These are phyloP conservation scores for Penicillium fuscoglaucum DNA, from an alignment of 2,329 filamentous ascomycete species.

Conservation along the genomic window DNA sequence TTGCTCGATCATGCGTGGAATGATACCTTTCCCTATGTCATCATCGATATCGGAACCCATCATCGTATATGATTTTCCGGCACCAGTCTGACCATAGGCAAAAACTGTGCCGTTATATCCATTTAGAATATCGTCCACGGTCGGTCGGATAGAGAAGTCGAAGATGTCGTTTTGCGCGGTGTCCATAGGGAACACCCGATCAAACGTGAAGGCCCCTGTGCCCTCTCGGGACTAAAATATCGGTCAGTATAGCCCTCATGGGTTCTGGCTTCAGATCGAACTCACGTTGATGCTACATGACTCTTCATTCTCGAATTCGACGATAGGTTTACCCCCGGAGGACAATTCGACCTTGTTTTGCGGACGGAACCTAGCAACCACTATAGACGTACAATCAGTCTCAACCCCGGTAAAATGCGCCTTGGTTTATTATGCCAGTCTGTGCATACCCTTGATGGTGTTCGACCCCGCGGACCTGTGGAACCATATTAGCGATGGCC, in stretches of 20 bases:
- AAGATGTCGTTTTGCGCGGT: slow-evolving; percentile 92
- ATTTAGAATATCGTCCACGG: slow-evolving; percentile 96
- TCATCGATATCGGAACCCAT: slow-evolving; percentile 96
- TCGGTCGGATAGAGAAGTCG: slow-evolving; percentile 93
- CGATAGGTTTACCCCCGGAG: slow-evolving; percentile 88
- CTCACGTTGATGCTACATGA: slow-evolving; percentile 81
- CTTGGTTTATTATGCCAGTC: neutral
- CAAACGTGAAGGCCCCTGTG: slow-evolving; percentile 87
- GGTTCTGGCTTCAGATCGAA: slow-evolving; percentile 1
- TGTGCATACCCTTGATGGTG: slow-evolving; percentile 55
- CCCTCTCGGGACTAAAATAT: slow-evolving; percentile 72
- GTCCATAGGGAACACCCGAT: slow-evolving; percentile 93
- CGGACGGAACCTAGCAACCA: slow-evolving; percentile 95
- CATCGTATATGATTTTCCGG: slow-evolving; percentile 99
- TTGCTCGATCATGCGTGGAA: slow-evolving; percentile 94
- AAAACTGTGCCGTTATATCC: slow-evolving; percentile 99
- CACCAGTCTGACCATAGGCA: slow-evolving; percentile 96
- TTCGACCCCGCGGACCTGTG: slow-evolving; percentile 38
- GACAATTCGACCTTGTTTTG: slow-evolving; percentile 93
- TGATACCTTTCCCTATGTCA: slow-evolving; percentile 83
- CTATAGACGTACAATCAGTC: slow-evolving; percentile 50
- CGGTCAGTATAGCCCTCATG: slow-evolving; percentile 23
- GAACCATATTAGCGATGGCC: slow-evolving; percentile 16
- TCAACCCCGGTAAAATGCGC: neutral
- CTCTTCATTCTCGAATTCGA: slow-evolving; percentile 82